Conservation (phyloP, 306 rosid genomes). For the Pterocarpus santalinus region DNA sequence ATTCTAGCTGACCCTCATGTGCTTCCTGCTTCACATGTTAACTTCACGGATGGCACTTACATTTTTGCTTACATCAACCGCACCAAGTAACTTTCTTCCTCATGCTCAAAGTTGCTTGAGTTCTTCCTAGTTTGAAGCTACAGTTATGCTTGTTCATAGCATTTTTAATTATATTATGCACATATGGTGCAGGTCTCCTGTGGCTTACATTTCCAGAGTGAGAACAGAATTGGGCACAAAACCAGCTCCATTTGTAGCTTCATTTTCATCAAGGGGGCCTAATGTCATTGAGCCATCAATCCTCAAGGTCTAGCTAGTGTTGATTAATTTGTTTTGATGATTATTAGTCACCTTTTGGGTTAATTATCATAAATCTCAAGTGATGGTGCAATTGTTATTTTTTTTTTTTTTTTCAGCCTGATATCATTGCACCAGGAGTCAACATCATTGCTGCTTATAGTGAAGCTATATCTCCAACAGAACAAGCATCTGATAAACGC, state of each 20-base stretch:
- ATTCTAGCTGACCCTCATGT: constrained; percentile 54
- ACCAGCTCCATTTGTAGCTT: constrained; percentile 67
- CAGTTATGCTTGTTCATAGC: not conserved
- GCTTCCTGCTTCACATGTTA: constrained; percentile 64
- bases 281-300: constrained; percentile 49
- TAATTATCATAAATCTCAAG: not conserved
- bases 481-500: not conserved
- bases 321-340: not conserved
- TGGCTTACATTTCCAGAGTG: constrained; percentile 56
- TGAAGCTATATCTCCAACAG: constrained; percentile 11
- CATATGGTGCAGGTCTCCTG: constrained; percentile 54
- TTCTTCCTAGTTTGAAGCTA: not conserved
- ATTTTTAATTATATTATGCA: not conserved
- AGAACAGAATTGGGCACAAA: constrained; percentile 50
- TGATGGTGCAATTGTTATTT: not conserved
- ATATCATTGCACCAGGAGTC: constrained; percentile 66
- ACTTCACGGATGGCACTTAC: constrained; percentile 47
- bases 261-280: constrained; percentile 88
- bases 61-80: constrained; percentile 56
- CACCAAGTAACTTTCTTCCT: constrained; percentile 55
- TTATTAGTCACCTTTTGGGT: not conserved
- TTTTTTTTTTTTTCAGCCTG: constrained; percentile 43
- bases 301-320: constrained; percentile 62
- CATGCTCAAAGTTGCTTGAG: not conserved
- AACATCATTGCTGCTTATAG: constrained; percentile 54